These are phyloP conservation scores for Fusarium liriodendri DNA, from an alignment of 2,329 filamentous ascomycete species.

Conservation along the genomic window DNA sequence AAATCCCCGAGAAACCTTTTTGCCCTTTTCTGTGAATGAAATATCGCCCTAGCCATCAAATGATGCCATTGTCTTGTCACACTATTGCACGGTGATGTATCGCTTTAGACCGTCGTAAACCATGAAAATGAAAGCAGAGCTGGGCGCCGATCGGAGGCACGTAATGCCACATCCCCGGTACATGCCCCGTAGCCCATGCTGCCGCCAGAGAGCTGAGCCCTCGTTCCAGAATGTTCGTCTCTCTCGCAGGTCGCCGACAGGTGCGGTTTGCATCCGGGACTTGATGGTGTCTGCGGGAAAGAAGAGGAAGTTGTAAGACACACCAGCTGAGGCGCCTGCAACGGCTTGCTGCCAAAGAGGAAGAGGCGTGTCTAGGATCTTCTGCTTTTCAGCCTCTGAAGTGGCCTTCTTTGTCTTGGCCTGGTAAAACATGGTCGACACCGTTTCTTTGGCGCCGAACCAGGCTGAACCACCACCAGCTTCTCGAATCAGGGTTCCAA, in stretches of 20 bases:
- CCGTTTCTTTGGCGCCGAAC: constrained; percentile 92
- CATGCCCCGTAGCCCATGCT: constrained; percentile 84
- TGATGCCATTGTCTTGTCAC: not conserved
- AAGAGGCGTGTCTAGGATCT: constrained; percentile 64
- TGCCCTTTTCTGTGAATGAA: constrained; percentile 7
- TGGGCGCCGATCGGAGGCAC: constrained; percentile 86
- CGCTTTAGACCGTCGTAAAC: constrained; percentile 89
- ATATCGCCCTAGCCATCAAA: not conserved
- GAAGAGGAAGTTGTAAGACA: constrained; percentile 97
- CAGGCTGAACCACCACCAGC: constrained; percentile 93
- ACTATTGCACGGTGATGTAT: constrained; percentile 64
- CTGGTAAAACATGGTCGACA: constrained; percentile 75
- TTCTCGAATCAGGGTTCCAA: constrained; percentile 93
- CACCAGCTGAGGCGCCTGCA: constrained; percentile 87
- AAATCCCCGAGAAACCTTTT: constrained; percentile 5
- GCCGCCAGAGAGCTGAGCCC: constrained; percentile 78
- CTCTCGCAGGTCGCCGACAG: constrained; percentile 66
- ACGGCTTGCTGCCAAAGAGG: constrained; percentile 89
- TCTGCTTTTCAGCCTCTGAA: constrained; percentile 54
- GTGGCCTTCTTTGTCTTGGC: constrained; percentile 59
- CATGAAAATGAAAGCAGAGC: constrained; percentile 98
- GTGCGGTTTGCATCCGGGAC: constrained; percentile 93
- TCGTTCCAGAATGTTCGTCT: constrained; percentile 79
- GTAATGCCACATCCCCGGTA: constrained; percentile 98
- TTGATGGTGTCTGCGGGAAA: constrained; percentile 98